A percentile compares a stretch with the other conserved stretches of the same genome.
phyloP scores from a whole-genome alignment of 2,329 filamentous ascomycete species.

The Metarhizium anisopliae region DNA sequence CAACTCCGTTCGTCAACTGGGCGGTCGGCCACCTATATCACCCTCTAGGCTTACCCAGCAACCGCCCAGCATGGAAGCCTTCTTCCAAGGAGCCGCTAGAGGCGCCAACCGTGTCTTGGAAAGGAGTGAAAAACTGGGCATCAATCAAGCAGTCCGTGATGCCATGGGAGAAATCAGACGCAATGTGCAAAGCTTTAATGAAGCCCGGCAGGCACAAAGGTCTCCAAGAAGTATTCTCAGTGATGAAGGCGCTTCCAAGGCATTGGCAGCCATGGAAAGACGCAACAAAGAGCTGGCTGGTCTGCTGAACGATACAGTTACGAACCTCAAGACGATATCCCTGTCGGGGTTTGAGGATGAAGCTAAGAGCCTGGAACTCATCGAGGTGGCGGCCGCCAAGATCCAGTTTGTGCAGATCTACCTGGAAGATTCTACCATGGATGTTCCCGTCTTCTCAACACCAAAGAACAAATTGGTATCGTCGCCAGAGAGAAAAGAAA shows the following conservation, averaged over 20 bases:
- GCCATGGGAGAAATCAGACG: slow-evolving; percentile 72
- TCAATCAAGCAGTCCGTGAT: slow-evolving; percentile 73
- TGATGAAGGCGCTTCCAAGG: slow-evolving; percentile 23
- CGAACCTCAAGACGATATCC: slow-evolving; percentile 53
- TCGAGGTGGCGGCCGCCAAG: slow-evolving; percentile 53
- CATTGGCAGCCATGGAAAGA: slow-evolving; percentile 46
- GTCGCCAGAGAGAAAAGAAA: background rate
- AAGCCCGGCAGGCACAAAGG: slow-evolving; percentile 36
- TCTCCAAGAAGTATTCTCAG: slow-evolving; percentile 25
- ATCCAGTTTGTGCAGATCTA: slow-evolving; percentile 56
- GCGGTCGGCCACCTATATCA: slow-evolving; percentile 36
- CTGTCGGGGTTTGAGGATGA: slow-evolving; percentile 39
- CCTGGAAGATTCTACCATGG: slow-evolving; percentile 47
- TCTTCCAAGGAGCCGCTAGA: slow-evolving; percentile 70
- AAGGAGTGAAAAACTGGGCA: slow-evolving; percentile 64
- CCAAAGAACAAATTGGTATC: background rate
- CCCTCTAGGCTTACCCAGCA: slow-evolving; percentile 45
- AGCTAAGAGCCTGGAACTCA: slow-evolving; percentile 38
- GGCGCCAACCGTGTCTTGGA: slow-evolving; percentile 67
- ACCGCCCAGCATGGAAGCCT: slow-evolving; percentile 54
- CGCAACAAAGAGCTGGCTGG: slow-evolving; percentile 58
- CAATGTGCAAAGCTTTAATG: slow-evolving; percentile 62
- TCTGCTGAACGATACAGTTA: slow-evolving; percentile 59
- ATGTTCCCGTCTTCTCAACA: slow-evolving; percentile 25
- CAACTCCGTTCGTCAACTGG: slow-evolving; percentile 30